Evolutionary conservation across 257 asterid genomes (phyloP), one percentile per base, ranked within the genome.

Genomic region (Solanum chmielewskii): DNA sequence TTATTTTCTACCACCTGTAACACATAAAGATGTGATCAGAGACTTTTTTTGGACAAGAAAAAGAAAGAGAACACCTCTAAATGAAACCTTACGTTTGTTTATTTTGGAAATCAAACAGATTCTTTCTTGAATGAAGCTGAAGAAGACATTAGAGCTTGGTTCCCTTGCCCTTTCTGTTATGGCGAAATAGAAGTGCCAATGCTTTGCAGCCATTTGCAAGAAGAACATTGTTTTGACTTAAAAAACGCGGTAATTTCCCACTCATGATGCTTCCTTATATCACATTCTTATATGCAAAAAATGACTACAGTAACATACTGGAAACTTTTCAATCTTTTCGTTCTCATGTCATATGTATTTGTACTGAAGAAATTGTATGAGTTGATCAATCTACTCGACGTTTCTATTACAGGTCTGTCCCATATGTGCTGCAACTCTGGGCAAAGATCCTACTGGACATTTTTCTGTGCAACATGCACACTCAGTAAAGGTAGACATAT

Each of bases 121-220:
- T 88, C 76, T 87, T 91, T 87, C 60, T 7, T 88, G 86, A 49
- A 76, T 78, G 87, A 86, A 86, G 95, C 91, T 70, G 94, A 86
- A 44, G 96, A 93, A 73, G 98, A 91, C 56, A 90, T 91, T 81
- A 89, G 95, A 87, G 92, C 96, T 73, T 93, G 98, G 98, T 94
- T 94, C 89, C 98, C 96, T 62, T 95, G 98, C 91, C 98, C 98
- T 88, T 95, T 93, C 90, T 94, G 98, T 69, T 93, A 93, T 66
- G 89, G 93, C 7, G 98, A 94, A 90, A 92, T 95, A 35, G 98
- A 93, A 88, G 91, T 95, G 52, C 92, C 93, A 18, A 83, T 89
- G 76, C 92, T 95, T 11, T 94, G 98, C 86, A 87, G 86, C 83
- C 98, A 95, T 87, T 92, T 95, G 86, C 97, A 93, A 90, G 95